Base-by-base conservation (phyloP, 2,329 filamentous ascomycete species). In the Diplodia intermedia region DNA sequence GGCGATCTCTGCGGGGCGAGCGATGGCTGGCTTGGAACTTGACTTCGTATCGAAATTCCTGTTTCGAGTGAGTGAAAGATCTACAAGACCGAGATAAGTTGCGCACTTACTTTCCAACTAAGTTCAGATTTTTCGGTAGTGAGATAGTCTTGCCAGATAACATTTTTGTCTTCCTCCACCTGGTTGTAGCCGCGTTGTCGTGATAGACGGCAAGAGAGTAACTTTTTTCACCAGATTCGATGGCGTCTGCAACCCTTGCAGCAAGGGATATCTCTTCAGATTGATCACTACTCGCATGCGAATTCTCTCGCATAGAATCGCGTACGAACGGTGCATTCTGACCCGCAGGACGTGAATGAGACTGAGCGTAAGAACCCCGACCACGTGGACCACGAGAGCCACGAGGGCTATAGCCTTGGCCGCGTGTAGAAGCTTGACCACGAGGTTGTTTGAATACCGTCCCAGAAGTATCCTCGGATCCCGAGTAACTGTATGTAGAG, bases 1-100 rank as follows among this genome's bases (percentile, higher is more conserved):
- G 14, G 55, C 23, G 4, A 67, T 67, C 23, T 67, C 66, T 2
- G 31, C 29, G 3, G 50, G 12, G 14, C 60, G 60, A 20, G 40
- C 29, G 6, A 63, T 15, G 8, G 23, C 60, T 15, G 60, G 60
- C 47, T 38, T 63, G 1, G 60, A 63, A 8, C 43, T 52, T n/a
- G 47, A 36, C 6, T 38, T 52, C 18, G 29, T 52, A 33, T 63
- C 31, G 18, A 36, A 56, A 5, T 14, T 20, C 54, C 54, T 56
- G n/a, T 15, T 12, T 23, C 20, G 2, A 20, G 6, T 14, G 5
- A 38, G 54, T 40, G 9, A 56, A 18, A 36, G 12, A 18, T 6
- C 14, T 6, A 31, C 18, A 8, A 14, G 3, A 15, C 20, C 15
- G 18, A 31, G 6, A 11, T 31, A 11, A 12, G 7, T 6, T 36